Evolutionary conservation across 2,329 filamentous ascomycete genomes (phyloP).

Genomic region (Exophiala sideris): DNA sequence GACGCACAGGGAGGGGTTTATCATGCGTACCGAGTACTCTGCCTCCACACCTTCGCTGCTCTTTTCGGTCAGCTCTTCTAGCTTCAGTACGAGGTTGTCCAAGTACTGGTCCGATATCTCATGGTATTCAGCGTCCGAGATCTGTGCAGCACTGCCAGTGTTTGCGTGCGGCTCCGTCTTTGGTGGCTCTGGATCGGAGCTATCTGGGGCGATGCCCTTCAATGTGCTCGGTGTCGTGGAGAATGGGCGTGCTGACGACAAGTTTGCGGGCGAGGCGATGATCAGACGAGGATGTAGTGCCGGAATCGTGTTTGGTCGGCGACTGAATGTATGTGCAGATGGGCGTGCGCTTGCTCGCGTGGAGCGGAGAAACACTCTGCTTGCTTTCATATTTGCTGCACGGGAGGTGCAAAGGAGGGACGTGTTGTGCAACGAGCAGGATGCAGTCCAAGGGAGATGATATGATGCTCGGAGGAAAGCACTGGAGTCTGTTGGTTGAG

Average conservation of each 20-base stretch:
- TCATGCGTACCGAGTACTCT: conserved; percentile 71
- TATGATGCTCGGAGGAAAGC: too few species aligned
- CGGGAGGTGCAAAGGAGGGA: too few species aligned
- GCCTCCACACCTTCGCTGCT: conserved; percentile 72
- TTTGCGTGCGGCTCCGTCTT: conserved; percentile 40
- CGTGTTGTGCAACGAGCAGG: neutral
- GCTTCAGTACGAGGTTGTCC: conserved; percentile 52
- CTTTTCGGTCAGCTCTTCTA: conserved; percentile 72
- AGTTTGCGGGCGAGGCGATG: neutral
- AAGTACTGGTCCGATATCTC: conserved; percentile 74
- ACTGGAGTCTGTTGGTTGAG: neutral
- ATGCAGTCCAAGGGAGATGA: too few species aligned
- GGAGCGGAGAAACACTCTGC: conserved; percentile 6
- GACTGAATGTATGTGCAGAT: neutral
- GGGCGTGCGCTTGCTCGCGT: conserved; percentile 1
- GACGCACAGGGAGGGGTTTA: neutral
- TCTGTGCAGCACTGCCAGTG: conserved; percentile 55
- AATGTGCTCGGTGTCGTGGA: conserved; percentile 13
- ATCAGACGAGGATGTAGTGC: neutral
- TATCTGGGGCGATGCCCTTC: conserved; percentile 60
- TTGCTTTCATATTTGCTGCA: conserved; percentile 9
- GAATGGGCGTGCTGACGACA: conserved; percentile 1
- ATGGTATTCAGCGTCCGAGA: conserved; percentile 72
- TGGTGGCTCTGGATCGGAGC: conserved; percentile 50
- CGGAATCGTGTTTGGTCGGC: neutral